phyloP scores from a whole-genome alignment of 768 basidiomycete species.

The Termitomyces sp. region DNA sequence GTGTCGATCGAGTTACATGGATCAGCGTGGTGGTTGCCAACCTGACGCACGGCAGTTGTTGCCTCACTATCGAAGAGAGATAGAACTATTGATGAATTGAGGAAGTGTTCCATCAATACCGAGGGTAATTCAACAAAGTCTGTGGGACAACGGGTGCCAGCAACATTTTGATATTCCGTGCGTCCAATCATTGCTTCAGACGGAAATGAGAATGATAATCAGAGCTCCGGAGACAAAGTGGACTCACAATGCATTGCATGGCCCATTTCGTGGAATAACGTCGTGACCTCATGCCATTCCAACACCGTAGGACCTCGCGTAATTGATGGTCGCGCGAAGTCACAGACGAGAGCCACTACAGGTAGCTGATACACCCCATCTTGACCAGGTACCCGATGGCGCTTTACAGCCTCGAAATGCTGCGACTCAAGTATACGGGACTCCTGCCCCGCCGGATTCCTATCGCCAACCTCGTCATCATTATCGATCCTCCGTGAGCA shows the following conservation, averaged over 20 bases:
- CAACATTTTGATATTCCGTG: constrained; percentile 96
- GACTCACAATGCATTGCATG: constrained; percentile 98
- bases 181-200: constrained; percentile 90
- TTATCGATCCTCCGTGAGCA: constrained; percentile 92
- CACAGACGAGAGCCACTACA: constrained; percentile 86
- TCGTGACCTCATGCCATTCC: constrained; percentile 91
- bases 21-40: constrained; percentile 66
- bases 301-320: constrained; percentile 67
- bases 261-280: constrained; percentile 98
- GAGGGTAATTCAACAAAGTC: constrained; percentile 98
- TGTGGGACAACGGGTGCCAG: constrained; percentile 95
- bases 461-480: constrained; percentile 75
- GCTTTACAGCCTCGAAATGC: constrained; percentile 61
- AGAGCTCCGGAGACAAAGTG: neutral
- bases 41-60: constrained; percentile 38
- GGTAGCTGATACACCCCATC: constrained; percentile 83
- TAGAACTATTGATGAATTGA: constrained; percentile 78
- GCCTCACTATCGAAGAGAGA: constrained; percentile 66
- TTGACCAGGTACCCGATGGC: constrained; percentile 52
- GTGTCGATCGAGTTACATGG: constrained; percentile 85
- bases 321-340: constrained; percentile 64
- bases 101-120: constrained; percentile 98
- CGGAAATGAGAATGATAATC: neutral
- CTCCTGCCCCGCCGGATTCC: constrained; percentile 35
- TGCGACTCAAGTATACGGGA: constrained; percentile 41